Evolutionary conservation across 345 rosid genomes (phyloP).

Genomic region (Brassica nigra): DNA sequence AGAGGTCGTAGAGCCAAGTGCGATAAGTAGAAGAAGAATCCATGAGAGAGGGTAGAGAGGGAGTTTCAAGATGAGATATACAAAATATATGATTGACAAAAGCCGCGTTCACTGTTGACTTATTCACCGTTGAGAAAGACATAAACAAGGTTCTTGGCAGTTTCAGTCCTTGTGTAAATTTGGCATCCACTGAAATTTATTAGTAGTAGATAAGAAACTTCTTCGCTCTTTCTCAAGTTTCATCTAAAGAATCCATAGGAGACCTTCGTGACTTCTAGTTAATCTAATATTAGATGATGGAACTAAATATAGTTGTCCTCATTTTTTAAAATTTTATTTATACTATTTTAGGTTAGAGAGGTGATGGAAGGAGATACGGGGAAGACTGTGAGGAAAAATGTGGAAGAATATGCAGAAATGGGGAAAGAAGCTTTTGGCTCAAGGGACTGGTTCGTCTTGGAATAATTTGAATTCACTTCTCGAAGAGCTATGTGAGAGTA

Average conservation of each 20-base stretch:
- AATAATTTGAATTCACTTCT: constrained; percentile 49
- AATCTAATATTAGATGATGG: no score
- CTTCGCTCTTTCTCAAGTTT: no score
- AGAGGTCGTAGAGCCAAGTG: neutral
- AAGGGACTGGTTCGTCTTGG: constrained; percentile 65
- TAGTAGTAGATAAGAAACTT: no score
- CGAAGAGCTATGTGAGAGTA: constrained; percentile 28
- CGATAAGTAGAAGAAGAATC: neutral
- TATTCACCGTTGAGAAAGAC: no score
- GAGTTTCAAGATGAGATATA: neutral
- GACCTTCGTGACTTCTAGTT: no score
- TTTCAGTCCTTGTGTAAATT: no score
- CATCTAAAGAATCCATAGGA: no score
- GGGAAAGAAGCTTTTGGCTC: constrained; percentile 53
- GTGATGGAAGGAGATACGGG: constrained; percentile 71
- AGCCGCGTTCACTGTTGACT: no score
- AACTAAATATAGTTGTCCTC: no score
- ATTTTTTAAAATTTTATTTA: no score
- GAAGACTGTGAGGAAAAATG: constrained; percentile 45
- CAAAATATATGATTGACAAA: neutral
- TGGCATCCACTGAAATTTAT: no score
- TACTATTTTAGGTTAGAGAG: constrained; percentile 24
- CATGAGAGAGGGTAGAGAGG: neutral
- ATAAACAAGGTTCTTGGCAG: no score
- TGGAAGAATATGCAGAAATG: constrained; percentile 43